phyloP scores from a whole-genome alignment of 345 rosid species.

The Limnanthes douglasii region DNA sequence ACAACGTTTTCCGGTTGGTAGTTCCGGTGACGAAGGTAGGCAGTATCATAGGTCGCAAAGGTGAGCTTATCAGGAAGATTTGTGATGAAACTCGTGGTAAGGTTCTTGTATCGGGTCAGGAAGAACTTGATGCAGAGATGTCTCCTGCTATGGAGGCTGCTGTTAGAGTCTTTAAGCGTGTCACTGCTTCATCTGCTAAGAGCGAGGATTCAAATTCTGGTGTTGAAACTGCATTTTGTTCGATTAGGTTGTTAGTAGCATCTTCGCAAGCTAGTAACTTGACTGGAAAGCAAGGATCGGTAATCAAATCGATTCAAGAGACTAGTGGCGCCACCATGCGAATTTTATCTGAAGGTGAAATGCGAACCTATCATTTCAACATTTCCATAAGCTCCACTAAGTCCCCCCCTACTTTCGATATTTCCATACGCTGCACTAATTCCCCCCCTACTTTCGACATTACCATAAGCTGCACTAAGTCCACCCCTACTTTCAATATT shows the following conservation, averaged over 20 bases:
- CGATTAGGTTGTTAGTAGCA: conserved; percentile 59
- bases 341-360: conserved; percentile 66
- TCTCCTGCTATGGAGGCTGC: conserved; percentile 58
- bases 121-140: conserved; percentile 32
- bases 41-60: conserved; percentile 75
- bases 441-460: too few species aligned
- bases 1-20: conserved; percentile 64
- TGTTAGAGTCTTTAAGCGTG: conserved; percentile 40
- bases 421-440: too few species aligned
- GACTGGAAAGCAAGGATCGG: conserved; percentile 85
- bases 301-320: conserved; percentile 78
- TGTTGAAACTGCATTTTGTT: conserved; percentile 40
- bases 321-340: conserved; percentile 63
- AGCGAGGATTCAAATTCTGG: conserved; percentile 23
- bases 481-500: too few species aligned
- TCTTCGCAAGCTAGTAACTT: conserved; percentile 77
- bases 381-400: too few species aligned
- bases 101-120: conserved; percentile 49
- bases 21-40: conserved; percentile 71
- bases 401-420: too few species aligned
- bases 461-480: too few species aligned
- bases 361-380: too few species aligned
- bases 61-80: conserved; percentile 80
- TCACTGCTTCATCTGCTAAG: conserved; percentile 24
- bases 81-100: conserved; percentile 79